phyloP scores from a whole-genome alignment of 2,329 filamentous ascomycete genomes.

The Chaetomiaceae sp. region DNA sequence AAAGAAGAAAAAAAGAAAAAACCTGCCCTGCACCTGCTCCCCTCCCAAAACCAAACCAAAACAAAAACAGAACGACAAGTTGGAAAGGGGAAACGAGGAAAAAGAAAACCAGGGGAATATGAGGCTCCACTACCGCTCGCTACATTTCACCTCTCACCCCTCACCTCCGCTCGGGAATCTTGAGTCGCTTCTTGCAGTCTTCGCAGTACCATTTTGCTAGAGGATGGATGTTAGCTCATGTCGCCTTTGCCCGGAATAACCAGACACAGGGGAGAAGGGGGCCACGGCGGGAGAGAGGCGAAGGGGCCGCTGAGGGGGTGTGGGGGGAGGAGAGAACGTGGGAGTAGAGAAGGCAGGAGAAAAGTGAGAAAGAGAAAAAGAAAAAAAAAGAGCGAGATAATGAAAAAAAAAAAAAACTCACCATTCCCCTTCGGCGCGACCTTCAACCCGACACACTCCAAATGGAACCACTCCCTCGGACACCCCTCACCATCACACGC shows the following conservation, averaged over 20 bases:
- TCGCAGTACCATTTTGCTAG: constrained; percentile 78
- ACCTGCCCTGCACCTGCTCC: no score
- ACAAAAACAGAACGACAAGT: no score
- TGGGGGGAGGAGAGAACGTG: no score
- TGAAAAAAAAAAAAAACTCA: constrained; percentile 40
- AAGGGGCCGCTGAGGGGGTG: no score
- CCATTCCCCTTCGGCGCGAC: constrained; percentile 72
- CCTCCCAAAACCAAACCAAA: no score
- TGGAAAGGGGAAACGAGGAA: no score
- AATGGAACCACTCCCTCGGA: constrained; percentile 75
- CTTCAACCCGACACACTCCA: constrained; percentile 74
- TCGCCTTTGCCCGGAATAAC: not conserved
- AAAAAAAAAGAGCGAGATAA: not conserved
- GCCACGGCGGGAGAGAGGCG: not conserved
- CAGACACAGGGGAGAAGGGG: not conserved
- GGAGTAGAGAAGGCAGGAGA: no score
- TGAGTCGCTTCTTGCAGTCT: constrained; percentile 66
- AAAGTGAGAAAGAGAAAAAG: not conserved
- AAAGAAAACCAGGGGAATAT: no score
- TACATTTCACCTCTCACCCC: not conserved
- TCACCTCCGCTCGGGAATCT: constrained; percentile 43
- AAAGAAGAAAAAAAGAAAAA: no score
- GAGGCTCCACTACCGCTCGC: no score
- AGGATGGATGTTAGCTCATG: constrained; percentile 27
- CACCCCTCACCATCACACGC: constrained; percentile 72